These are phyloP conservation scores for Paramecium caudatum DNA, from an alignment of 73 alveolate genomes.

Conservation along the genomic window DNA sequence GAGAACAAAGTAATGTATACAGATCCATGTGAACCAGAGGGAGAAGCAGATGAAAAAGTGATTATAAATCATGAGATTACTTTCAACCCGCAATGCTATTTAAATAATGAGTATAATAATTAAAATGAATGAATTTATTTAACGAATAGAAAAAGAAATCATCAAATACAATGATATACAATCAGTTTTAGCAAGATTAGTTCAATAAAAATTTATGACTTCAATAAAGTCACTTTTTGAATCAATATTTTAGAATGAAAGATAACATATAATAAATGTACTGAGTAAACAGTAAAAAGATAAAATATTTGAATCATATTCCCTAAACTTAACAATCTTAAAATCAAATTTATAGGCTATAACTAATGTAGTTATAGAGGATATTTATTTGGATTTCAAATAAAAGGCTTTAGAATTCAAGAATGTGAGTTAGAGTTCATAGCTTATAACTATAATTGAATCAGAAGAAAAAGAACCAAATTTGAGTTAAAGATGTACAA, in stretches of 20 bases:
- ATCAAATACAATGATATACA: slow-evolving; percentile 23
- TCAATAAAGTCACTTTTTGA: slow-evolving; percentile 34
- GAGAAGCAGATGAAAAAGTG: background rate
- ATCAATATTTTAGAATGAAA: slow-evolving; percentile 24
- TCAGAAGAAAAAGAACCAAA: slow-evolving; percentile 31
- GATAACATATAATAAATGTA: background rate
- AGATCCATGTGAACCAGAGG: slow-evolving; percentile 29
- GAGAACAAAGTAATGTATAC: slow-evolving; percentile 2
- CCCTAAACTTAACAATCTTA: background rate
- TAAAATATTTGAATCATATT: slow-evolving; percentile 19
- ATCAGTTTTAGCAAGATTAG: slow-evolving; percentile 28
- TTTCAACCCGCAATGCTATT: slow-evolving; percentile 39
- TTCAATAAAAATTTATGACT: slow-evolving; percentile 8
- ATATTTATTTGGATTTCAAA: slow-evolving; percentile 24
- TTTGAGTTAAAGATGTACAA: slow-evolving; percentile 1
- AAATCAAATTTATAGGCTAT: slow-evolving; percentile 17
- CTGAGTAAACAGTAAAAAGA: slow-evolving; percentile 5
- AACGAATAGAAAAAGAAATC: slow-evolving; percentile 55
- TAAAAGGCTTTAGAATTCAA: background rate
- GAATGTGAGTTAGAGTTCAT: background rate
- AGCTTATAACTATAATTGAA: slow-evolving; percentile 2
- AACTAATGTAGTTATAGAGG: slow-evolving; percentile 31
- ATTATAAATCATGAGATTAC: background rate
- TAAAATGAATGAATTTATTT: slow-evolving; percentile 43
- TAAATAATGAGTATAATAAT: slow-evolving; percentile 1